phyloP scores from a whole-genome alignment of 1,139 yeast species.

The Hemisphaericaspora xylanilytica region DNA sequence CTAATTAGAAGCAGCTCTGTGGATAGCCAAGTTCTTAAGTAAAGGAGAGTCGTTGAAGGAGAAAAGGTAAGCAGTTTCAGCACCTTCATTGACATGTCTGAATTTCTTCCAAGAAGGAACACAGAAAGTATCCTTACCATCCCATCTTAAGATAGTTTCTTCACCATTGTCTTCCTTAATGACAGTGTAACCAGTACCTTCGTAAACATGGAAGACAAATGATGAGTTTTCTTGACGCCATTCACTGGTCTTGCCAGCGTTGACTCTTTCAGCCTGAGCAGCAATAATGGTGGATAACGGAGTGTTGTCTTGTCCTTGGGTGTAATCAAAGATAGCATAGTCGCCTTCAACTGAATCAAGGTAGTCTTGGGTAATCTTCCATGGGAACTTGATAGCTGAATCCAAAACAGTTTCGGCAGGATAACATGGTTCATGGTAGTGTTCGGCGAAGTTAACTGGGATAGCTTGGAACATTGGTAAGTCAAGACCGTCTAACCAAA shows the following conservation, averaged over 20 bases:
- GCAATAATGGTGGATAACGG: conserved; percentile 17
- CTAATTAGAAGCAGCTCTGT: conserved; percentile 15
- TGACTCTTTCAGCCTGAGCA: conserved; percentile 19
- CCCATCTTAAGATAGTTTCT: conserved; percentile 14
- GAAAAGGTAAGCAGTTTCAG: conserved; percentile 16
- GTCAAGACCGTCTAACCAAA: conserved; percentile 23
- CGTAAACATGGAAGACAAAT: conserved; percentile 17
- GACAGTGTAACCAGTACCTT: conserved; percentile 18
- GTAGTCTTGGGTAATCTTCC: conserved; percentile 16
- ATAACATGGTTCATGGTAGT: conserved; percentile 16
- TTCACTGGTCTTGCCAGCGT: conserved; percentile 11
- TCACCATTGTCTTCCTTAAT: conserved; percentile 12
- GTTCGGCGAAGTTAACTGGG: conserved; percentile 23
- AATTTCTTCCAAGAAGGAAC: conserved; percentile 20
- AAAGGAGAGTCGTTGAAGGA: conserved; percentile 18
- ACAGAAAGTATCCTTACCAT: conserved; percentile 18
- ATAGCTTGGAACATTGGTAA: conserved; percentile 21
- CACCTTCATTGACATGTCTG: conserved; percentile 16
- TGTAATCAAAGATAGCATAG: conserved; percentile 15
- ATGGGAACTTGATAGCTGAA: conserved; percentile 16
- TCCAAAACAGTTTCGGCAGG: conserved; percentile 15
- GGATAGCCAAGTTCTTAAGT: conserved; percentile 16
- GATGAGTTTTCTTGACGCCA: conserved; percentile 18
- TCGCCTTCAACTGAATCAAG: conserved; percentile 13
- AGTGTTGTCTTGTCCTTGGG: conserved; percentile 3